These are phyloP conservation scores for Scleromitrula shiraiana DNA, from an alignment of 2,329 filamentous ascomycete genomes.

Conservation along the genomic window DNA sequence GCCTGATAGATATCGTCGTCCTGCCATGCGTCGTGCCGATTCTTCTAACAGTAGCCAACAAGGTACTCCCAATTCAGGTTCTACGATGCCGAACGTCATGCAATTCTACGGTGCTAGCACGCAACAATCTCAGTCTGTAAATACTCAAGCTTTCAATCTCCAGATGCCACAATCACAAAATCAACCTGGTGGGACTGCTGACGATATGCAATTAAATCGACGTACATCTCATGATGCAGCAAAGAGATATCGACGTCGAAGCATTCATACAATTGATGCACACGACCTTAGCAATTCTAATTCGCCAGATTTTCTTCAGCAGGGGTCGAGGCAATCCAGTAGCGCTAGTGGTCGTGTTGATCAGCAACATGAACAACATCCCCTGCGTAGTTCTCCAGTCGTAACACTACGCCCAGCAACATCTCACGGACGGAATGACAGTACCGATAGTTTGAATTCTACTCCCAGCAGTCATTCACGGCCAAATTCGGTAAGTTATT, in stretches of 20 bases:
- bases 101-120: constrained; percentile 45
- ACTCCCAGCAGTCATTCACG: constrained; percentile 50
- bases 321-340: constrained; percentile 25
- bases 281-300: constrained; percentile 14
- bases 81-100: constrained; percentile 46
- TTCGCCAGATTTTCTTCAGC: constrained; percentile 16
- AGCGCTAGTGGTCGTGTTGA: constrained; percentile 27
- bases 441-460: constrained; percentile 57
- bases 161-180: constrained; percentile 25
- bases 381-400: constrained; percentile 28
- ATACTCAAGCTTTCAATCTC: constrained; percentile 18
- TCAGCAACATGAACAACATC: constrained; percentile 27
- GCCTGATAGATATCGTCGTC: constrained; percentile 76
- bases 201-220: constrained; percentile 44
- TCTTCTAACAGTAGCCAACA: constrained; percentile 23
- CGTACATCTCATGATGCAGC: constrained; percentile 54
- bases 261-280: constrained; percentile 60
- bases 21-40: constrained; percentile 43
- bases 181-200: constrained; percentile 15
- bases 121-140: constrained; percentile 23
- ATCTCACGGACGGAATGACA: constrained; percentile 39
- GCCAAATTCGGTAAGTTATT: constrained; percentile 55
- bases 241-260: constrained; percentile 73
- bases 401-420: constrained; percentile 20
- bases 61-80: constrained; percentile 33